Evolutionary conservation across 495 filamentous ascomycete genomes (phyloP), one percentile per base, ranked within the genome.

Genomic region (Aspergillus sclerotiicarbonarius): DNA sequence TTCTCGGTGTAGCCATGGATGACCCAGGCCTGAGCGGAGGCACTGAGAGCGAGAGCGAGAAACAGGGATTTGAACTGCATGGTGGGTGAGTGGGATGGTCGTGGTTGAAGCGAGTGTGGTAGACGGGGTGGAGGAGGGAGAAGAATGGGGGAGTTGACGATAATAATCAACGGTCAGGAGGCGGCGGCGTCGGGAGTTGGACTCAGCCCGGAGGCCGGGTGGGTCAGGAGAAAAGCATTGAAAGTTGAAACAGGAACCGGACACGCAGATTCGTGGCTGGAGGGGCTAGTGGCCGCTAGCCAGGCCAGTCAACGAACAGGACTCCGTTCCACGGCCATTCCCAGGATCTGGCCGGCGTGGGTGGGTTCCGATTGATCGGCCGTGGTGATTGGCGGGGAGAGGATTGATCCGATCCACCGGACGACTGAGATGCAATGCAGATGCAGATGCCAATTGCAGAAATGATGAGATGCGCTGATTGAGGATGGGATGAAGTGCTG

Each of bases 21-120:
- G 6, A 9, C 21, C 5, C 8, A 31, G 47, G 47, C 47, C 5
- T 32, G 25, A 25, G 31, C 47, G 29, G 47, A 50, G 18, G 30
- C 20, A 25, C 47, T 32, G 25, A 50, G 47, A 13, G 47, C 47
- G 10, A 50, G 4, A 8, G 47, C 47, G 9, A 50, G 25, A 6
- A 50, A 25, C 25, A 50, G 13, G 18, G 47, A 50, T 30, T 50
- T 50, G 47, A 50, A 25, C 47, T 50, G 47, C 47, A 50, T 50
- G 29, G 6, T 50, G 47, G 16, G 31, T 3, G 47, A 50, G 6
- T 6, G 25, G 25, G 5, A 25, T 25, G 5, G 25, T 3, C 25
- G n/a, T 13, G 9, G 10, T 50, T 1, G 29, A 18, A 32, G 16
- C 18, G 29, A 50, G 31, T 41, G 37, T 41, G 13, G 37, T 41